Percentiles rank a stretch among this genome's conserved stretches.
Evolutionary conservation across 1,284 basidiomycete genomes (phyloP).

Genomic region (Malassezia pachydermatis): DNA sequence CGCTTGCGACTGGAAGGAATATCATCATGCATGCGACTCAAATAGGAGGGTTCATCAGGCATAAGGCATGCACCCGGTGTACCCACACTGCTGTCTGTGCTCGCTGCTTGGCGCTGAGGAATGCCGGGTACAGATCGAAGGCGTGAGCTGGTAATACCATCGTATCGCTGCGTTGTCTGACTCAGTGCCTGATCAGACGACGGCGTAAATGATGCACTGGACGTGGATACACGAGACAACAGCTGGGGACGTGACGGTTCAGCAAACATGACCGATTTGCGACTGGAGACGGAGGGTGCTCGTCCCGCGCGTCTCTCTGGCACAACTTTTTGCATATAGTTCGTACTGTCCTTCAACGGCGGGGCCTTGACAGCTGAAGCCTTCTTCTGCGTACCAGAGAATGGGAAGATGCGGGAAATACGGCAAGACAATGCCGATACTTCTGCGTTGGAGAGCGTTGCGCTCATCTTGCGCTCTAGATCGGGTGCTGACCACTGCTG

Average conservation of each 20-base stretch:
- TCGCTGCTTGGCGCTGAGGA: not conserved
- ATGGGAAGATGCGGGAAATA: constrained; percentile 11
- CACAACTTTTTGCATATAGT: too few relatives aligned
- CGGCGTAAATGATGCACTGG: not conserved
- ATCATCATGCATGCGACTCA: constrained; percentile 3
- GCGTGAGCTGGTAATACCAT: not conserved
- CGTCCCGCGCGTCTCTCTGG: too few relatives aligned
- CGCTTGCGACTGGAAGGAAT: constrained; percentile 5
- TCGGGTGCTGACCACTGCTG: constrained; percentile 13
- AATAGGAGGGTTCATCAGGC: constrained; percentile 4
- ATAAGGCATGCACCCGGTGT: not conserved
- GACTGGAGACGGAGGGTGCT: too few relatives aligned
- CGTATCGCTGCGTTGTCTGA: constrained; percentile 2
- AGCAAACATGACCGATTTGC: too few relatives aligned
- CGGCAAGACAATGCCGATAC: constrained; percentile 5
- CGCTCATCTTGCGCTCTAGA: not conserved
- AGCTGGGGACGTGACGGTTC: too few relatives aligned
- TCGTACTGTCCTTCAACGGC: too few relatives aligned
- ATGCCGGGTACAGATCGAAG: not conserved
- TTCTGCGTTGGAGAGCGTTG: constrained; percentile 4
- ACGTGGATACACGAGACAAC: too few relatives aligned
- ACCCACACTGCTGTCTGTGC: not conserved
- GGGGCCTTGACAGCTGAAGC: not conserved
- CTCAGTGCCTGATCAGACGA: not conserved
- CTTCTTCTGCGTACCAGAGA: not conserved